A percentile compares a stretch with the other conserved stretches of the same genome.
These are phyloP conservation scores for Discostella stelligeroides DNA, from an alignment of 108 stramenopile genomes.

Conservation along the genomic window DNA sequence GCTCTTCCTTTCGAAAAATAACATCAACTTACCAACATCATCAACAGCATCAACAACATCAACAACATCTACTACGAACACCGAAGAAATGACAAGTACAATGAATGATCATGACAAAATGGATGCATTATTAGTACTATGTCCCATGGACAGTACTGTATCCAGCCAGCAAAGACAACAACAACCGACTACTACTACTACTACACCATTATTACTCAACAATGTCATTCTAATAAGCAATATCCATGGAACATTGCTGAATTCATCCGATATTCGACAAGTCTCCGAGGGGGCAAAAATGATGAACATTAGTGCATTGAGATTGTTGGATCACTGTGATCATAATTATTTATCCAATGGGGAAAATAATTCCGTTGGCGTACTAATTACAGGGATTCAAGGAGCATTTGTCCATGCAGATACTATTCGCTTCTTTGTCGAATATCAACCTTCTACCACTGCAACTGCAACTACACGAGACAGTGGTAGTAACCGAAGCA, in stretches of 20 bases:
- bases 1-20: slow-evolving; percentile 6
- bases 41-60: too few species aligned
- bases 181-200: too few species aligned
- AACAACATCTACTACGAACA: slow-evolving; percentile 7
- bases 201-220: not conserved
- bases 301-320: slow-evolving; percentile 60
- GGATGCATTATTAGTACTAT: slow-evolving; percentile 41
- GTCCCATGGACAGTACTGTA: slow-evolving; percentile 29
- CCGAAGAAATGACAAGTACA: too few species aligned
- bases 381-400: not conserved
- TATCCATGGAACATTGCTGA: slow-evolving; percentile 65
- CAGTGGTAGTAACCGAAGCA: not conserved
- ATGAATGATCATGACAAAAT: slow-evolving; percentile 26
- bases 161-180: too few species aligned
- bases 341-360: too few species aligned
- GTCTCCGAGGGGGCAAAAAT: slow-evolving; percentile 52
- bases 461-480: not conserved
- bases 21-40: too few species aligned
- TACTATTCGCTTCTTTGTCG: slow-evolving; percentile 1
- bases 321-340: slow-evolving; percentile 53
- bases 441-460: not conserved
- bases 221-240: slow-evolving; percentile 66
- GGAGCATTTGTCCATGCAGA: not conserved
- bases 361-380: too few species aligned
- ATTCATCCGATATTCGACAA: slow-evolving; percentile 41